Evolutionary conservation across 1,284 basidiomycete species (phyloP), one percentile per base, ranked within the genome.

Genomic region (Malassezia caprae): DNA sequence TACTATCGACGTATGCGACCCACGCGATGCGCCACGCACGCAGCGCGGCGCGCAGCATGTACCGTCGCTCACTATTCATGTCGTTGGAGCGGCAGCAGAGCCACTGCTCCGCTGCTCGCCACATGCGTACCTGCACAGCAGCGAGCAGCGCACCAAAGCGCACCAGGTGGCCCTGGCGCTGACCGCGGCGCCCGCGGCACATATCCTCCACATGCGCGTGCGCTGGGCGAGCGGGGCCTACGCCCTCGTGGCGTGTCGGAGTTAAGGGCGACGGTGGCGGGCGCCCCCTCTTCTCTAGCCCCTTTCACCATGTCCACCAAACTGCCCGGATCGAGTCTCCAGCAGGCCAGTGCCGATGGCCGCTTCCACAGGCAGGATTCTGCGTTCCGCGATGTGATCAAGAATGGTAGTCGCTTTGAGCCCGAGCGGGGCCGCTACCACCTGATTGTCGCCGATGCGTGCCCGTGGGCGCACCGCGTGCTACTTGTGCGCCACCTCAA

Each of bases 401-500:
- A 83, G 69, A 80, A 81, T 58, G 84, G 82, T 4, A 84, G 85
- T 34, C 78, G 83, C 73, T 93, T 88, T 69, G 77, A 82, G 47
- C 85, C 93, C 1, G 90, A 91, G 76, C 81, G 80, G 75, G 87
- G 89, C 83, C 63, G 63, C 79, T 78, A 72, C 59, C 58, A 66
- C 26, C 61, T 72, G 34, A 46, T 64, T 43, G 63, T 68, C 8
- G 62, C 70, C 3, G 51, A 57, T 39, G 72, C 74, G 44, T 78
- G 80, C 64, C 80, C 91, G 4, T 96, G 93, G 91, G 93, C 93
- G 0, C 90, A 90, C 48, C 82, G 93, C 61, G 81, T 90, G 1
- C 78, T 96, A 53, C 96, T 98, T 65, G 80, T 86, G 4, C 82
- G 91, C 64, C 82, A 88, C 75, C 80, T 98, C 64, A 96, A 96